Conservation (phyloP, 148 eudicot species). For the Linanthus parryae region DNA sequence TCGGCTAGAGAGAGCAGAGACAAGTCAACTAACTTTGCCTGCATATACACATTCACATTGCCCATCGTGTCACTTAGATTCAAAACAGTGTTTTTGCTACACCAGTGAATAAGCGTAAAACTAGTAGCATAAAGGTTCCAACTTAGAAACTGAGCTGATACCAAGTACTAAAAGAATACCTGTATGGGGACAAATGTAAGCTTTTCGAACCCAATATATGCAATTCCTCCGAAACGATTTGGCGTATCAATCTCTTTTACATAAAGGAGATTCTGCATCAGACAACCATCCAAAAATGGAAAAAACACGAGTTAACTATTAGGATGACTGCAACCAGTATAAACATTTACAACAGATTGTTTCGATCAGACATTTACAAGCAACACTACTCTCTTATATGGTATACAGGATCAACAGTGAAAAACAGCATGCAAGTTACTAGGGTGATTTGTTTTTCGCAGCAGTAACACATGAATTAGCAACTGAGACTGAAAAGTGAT, state of each 20-base stretch:
- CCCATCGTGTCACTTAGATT: no score
- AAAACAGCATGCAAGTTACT: not conserved
- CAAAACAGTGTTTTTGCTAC: no score
- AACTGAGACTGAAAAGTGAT: not conserved
- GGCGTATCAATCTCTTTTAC: constrained; percentile 80
- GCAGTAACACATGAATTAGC: not conserved
- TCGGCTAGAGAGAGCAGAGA: constrained; percentile 59
- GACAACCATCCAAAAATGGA: no score
- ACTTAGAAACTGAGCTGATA: no score
- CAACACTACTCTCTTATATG: not conserved
- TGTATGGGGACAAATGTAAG: constrained; percentile 96
- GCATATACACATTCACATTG: no score
- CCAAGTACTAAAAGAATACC: constrained; percentile 32
- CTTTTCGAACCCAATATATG: constrained; percentile 83
- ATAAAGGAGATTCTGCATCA: constrained; percentile 79
- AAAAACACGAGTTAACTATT: no score
- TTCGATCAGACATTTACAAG: no score
- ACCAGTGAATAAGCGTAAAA: no score
- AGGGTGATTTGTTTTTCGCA: no score
- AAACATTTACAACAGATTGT: no score
- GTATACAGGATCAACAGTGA: not conserved
- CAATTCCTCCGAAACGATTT: constrained; percentile 84
- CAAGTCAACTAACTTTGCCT: constrained; percentile 76
- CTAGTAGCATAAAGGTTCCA: no score
- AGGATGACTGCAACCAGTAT: no score